A percentile compares a stretch with the other conserved stretches of the same genome.
Conservation (phyloP, 495 filamentous ascomycete species). For the Rhizodiscina lignyota region DNA sequence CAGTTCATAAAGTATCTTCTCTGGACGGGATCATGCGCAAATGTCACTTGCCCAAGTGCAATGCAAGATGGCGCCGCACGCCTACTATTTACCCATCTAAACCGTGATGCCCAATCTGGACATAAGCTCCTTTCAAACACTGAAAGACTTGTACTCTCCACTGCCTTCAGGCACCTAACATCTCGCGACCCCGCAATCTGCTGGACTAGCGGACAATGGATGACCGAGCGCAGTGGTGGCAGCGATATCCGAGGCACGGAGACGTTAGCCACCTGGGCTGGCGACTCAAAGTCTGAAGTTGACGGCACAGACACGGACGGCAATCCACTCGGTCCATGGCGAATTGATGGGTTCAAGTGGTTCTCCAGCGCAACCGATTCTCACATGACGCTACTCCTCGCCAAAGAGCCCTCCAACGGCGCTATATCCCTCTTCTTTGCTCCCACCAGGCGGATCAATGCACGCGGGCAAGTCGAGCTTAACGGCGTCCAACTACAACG, state of each 20-base stretch:
- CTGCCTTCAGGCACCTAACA: slow-evolving; percentile 32
- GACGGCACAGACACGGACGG: slow-evolving; percentile 18
- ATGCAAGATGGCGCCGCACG: slow-evolving; percentile 59
- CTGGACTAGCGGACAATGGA: slow-evolving; percentile 75
- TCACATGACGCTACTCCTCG: slow-evolving; percentile 52
- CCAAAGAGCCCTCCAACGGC: slow-evolving; percentile 30
- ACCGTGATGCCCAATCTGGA: too few species aligned
- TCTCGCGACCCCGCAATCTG: slow-evolving; percentile 38
- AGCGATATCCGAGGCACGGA: slow-evolving; percentile 59
- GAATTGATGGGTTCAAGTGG: slow-evolving; percentile 57
- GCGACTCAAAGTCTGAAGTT: slow-evolving; percentile 1
- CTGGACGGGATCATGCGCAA: slow-evolving; percentile 42
- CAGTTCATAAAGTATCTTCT: slow-evolving; percentile 47
- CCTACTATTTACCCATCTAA: slow-evolving; percentile 38
- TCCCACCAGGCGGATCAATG: slow-evolving; percentile 36
- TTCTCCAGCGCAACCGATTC: slow-evolving; percentile 63
- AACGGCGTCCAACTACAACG: slow-evolving; percentile 55
- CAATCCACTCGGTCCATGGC: slow-evolving; percentile 38
- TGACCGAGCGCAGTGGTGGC: slow-evolving; percentile 65
- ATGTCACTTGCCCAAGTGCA: slow-evolving; percentile 47
- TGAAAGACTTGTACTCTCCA: slow-evolving; percentile 27
- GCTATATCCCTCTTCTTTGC: slow-evolving; percentile 51
- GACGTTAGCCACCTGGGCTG: slow-evolving; percentile 34
- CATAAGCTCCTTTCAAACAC: slow-evolving; percentile 4
- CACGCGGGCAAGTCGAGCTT: slow-evolving; percentile 18